Evolutionary conservation across 345 rosid species (phyloP), one percentile per base, ranked within the genome.

Genomic region (Salix arbutifolia): DNA sequence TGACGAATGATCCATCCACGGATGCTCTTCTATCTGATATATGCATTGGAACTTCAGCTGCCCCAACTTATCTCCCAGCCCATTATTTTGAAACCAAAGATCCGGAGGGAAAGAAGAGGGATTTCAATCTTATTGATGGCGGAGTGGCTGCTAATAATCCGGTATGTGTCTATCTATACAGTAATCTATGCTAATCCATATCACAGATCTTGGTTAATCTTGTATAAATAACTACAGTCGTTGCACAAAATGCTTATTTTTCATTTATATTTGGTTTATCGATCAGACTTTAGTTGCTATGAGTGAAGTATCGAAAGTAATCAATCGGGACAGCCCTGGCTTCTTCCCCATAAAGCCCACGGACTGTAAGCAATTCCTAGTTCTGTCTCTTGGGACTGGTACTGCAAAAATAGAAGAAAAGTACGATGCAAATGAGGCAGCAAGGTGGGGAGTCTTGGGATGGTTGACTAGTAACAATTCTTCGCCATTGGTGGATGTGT

Each of bases 141-240:
- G 94, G 97, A 52, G 86, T 93, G 17, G 97, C 94, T 8, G 97
- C 97, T 25, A 91, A 91, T 70, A 90, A 91, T 75, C 96, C 90
- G 76, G 86, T 92, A 18, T 28, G 16, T 53, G 12, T 40, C 13
- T 40, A 9, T 40, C 3, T 40, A 40, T 40, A 10, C 12, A 10
- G 1, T 40, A 40, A 40, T 40, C 13, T 40, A 40, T 40, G 12
- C 13, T 40, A 40, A 40, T 40, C 44, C 44, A 40, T 40, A 40
- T 40, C 44, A 40, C 13, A 40, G 12, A 40, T 40, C 44, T 40
- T 40, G 12, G 9, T 40, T 0, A 40, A 40, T 40, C 44, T 40
- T 40, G 44, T 40, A 1, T 40, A 33, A 33, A 4, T 33, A 40
- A 40, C 44, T 40, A 40, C 44, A 40, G 3, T 40, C 0, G 44